These are phyloP conservation scores for Trichoderma sp. DNA, from an alignment of 2,329 filamentous ascomycete genomes.

Conservation along the genomic window DNA sequence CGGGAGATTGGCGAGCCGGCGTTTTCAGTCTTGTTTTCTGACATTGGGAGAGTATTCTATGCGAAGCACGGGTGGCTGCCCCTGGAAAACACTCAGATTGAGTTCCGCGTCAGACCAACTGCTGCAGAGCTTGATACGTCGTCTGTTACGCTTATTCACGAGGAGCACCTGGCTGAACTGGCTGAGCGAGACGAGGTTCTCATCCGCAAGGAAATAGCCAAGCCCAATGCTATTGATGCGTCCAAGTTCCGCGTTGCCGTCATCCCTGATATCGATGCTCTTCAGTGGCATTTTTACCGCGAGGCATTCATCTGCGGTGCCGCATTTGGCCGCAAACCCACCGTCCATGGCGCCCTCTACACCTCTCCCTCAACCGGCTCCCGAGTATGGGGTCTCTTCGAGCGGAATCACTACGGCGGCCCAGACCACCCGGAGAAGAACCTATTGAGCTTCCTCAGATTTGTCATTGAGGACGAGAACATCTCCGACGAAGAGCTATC, in stretches of 20 bases:
- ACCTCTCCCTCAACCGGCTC: slow-evolving; percentile 47
- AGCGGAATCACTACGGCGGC: slow-evolving; percentile 63
- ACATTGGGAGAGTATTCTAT: slow-evolving; percentile 85
- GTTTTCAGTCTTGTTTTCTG: slow-evolving; percentile 83
- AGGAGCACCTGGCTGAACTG: slow-evolving; percentile 61
- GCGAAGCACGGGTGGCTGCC: slow-evolving; percentile 73
- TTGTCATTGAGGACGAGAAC: slow-evolving; percentile 62
- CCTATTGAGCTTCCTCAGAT: slow-evolving; percentile 67
- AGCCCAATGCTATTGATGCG: slow-evolving; percentile 21
- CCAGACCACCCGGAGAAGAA: slow-evolving; percentile 59
- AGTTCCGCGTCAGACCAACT: slow-evolving; percentile 46
- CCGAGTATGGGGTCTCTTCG: slow-evolving; percentile 76
- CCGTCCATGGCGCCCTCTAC: slow-evolving; percentile 71
- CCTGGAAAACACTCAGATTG: slow-evolving; percentile 72
- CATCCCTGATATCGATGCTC: slow-evolving; percentile 35
- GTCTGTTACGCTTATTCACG: slow-evolving; percentile 50
- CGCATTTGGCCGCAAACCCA: slow-evolving; percentile 58
- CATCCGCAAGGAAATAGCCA: slow-evolving; percentile 55
- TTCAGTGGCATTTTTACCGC: slow-evolving; percentile 67
- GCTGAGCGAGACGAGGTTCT: slow-evolving; percentile 65
- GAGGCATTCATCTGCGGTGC: slow-evolving; percentile 75
- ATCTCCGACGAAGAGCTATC: slow-evolving; percentile 46
- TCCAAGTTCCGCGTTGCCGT: slow-evolving; percentile 38
- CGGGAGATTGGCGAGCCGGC: slow-evolving; percentile 38
- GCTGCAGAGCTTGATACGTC: slow-evolving; percentile 25